These are phyloP conservation scores for Orbilia quercus DNA, from an alignment of 2,329 filamentous ascomycete species.

Conservation along the genomic window DNA sequence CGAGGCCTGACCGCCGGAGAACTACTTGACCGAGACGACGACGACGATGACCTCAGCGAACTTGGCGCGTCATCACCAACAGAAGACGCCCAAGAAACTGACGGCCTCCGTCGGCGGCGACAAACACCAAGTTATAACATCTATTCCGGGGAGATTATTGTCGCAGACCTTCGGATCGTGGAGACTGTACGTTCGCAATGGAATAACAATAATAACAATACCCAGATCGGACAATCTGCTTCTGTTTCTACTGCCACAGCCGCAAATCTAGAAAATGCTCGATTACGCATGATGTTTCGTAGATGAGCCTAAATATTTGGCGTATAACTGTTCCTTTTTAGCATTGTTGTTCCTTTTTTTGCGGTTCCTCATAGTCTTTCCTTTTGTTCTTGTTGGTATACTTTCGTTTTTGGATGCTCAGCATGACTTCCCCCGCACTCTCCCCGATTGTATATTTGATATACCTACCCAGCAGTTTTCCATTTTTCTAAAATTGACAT, in stretches of 20 bases:
- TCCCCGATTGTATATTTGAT: constrained; percentile 24
- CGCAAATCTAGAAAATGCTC: constrained; percentile 39
- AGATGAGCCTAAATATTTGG: constrained; percentile 14
- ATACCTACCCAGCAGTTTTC: constrained; percentile 14
- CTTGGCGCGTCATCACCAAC: constrained; percentile 28
- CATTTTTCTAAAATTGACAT: not conserved
- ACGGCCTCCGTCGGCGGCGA: constrained; percentile 18
- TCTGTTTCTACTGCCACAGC: constrained; percentile 38
- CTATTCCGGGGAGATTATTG: constrained; percentile 59
- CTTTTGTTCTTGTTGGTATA: not conserved
- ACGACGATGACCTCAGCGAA: constrained; percentile 53
- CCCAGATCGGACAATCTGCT: constrained; percentile 25
- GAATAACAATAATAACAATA: constrained; percentile 49
- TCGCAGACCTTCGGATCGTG: constrained; percentile 57
- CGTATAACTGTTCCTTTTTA: not conserved
- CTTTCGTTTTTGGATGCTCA: not conserved
- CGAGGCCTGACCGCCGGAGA: constrained; percentile 64
- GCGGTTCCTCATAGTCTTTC: not conserved
- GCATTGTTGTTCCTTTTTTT: not conserved
- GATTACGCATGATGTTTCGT: constrained; percentile 40
- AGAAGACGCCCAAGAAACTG: not conserved
- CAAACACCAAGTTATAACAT: constrained; percentile 32
- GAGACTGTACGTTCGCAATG: constrained; percentile 59
- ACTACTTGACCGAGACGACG: too few species aligned
- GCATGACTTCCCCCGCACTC: not conserved